Evolutionary conservation across 75 land plant species (phyloP).

Genomic region (Larix kaempferi): DNA sequence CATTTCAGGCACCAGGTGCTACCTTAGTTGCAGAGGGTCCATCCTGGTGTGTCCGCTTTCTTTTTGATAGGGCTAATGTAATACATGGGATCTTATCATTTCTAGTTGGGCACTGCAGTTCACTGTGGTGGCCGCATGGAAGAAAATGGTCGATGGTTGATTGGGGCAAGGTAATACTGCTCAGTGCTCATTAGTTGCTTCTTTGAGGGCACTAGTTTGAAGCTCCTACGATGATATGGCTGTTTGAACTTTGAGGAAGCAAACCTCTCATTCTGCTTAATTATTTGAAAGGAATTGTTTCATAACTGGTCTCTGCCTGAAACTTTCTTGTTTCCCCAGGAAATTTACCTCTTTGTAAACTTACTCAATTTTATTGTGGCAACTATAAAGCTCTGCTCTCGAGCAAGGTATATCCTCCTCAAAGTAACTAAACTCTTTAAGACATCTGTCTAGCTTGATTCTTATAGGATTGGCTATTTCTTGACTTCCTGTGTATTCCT

Average conservation of each 20-base stretch:
- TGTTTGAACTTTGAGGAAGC: neutral
- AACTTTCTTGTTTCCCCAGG: no score
- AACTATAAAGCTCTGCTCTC: neutral
- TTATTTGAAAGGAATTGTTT: neutral
- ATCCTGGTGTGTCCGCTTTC: no score
- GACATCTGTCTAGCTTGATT: neutral
- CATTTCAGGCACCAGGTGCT: no score
- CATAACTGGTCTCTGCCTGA: neutral
- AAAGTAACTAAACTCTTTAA: neutral
- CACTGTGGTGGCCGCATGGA: no score
- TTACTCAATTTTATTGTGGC: neutral
- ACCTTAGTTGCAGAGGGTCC: no score
- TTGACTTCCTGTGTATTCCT: no score
- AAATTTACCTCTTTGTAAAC: neutral
- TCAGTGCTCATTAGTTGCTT: neutral
- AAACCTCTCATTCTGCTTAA: neutral
- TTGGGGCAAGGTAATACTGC: neutral
- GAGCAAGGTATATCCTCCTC: neutral
- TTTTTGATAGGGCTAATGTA: no score
- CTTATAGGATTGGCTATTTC: neutral
- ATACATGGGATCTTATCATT: no score
- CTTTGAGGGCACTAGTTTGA: neutral
- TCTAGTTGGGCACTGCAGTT: no score
- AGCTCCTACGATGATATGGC: no score
- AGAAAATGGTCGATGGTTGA: no score